Evolutionary conservation across 1,139 yeast species (phyloP).

Genomic region (Meyerozyma guilliermondii): DNA sequence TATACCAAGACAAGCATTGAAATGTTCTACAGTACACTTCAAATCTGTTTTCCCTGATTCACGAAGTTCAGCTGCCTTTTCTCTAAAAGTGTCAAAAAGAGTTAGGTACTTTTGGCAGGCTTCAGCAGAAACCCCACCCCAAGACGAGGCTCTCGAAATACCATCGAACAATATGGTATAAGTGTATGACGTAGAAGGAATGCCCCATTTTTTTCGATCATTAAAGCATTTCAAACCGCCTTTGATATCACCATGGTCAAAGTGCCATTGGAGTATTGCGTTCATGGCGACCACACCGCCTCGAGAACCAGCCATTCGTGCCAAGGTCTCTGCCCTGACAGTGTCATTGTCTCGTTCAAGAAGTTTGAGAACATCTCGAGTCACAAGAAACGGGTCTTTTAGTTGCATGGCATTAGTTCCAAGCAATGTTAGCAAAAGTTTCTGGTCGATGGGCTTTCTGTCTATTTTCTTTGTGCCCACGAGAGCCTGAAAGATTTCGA

Average conservation of each 20-base stretch:
- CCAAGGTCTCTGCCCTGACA: conserved; percentile 49
- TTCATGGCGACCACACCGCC: conserved; percentile 62
- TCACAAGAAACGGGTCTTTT: conserved; percentile 51
- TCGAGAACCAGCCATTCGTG: conserved; percentile 37
- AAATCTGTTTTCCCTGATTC: background rate
- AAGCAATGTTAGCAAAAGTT: conserved; percentile 45
- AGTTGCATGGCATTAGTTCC: conserved; percentile 56
- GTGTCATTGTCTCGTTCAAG: conserved; percentile 40
- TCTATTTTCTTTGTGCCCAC: conserved; percentile 19
- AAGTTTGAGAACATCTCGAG: conserved; percentile 47
- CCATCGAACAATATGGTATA: conserved; percentile 56
- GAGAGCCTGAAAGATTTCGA: conserved; percentile 26
- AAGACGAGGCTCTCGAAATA: conserved; percentile 35
- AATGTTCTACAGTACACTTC: conserved; percentile 23
- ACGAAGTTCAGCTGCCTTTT: background rate
- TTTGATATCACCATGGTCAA: conserved; percentile 34
- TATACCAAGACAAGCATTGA: conserved; percentile 36
- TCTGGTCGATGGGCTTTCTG: conserved; percentile 31
- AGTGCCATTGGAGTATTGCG: conserved; percentile 45
- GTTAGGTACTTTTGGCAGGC: conserved; percentile 19
- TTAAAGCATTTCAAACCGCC: conserved; percentile 45
- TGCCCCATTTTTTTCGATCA: conserved; percentile 57
- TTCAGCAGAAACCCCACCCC: conserved; percentile 27
- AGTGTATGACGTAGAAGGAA: conserved; percentile 49
- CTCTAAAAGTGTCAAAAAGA: conserved; percentile 17